Base-by-base conservation (phyloP, 768 basidiomycete species). In the Lenzites betulinus region DNA sequence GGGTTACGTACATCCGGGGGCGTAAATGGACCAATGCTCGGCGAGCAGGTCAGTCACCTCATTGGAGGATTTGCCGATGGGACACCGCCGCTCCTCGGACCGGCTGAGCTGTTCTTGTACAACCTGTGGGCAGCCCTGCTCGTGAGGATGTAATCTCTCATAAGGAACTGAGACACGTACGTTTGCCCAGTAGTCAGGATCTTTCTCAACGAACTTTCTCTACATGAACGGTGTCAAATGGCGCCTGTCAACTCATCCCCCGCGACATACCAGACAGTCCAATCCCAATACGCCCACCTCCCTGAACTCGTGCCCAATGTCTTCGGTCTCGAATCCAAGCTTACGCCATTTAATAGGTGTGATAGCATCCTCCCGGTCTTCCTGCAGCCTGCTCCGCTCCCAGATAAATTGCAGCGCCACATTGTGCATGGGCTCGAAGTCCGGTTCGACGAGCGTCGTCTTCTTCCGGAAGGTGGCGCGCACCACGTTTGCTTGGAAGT, bases 401-500 rank as follows among this genome's bases (percentile, higher is more conserved):
- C 93, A 95, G 52, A 95, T 86, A 60, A 80, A 83, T 20, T 83
- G 76, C 35, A 94, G 76, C 28, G 82, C 77, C 20, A 76, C 77
- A 13, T 75, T 77, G 65, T 92, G 89, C 4, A 77, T 73, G 4
- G 81, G 79, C 56, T 90, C 87, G 42, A 73, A 71, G 28, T 86
- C 84, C 2, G 88, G 83, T 66, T 92, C 88, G 18, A 95, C 90
- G 23, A 83, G 73, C 2, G 90, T 90, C 16, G 81, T 89, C 75
- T 93, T 93, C 77, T 89, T 90, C 56, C 88, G 84, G 71, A 90
- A 89, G 15, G 84, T 85, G 28, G 92, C 84, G 39, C 90, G 85
- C 55, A 91, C 78, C 59, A 93, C 83, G 73, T 92, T 93, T 26
- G 90, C 87, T 76, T 95, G 93, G 72, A 94, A 95, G 70, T 94